Evolutionary conservation across 2,329 filamentous ascomycete genomes (phyloP).

Genomic region (Colletotrichum sojae): DNA sequence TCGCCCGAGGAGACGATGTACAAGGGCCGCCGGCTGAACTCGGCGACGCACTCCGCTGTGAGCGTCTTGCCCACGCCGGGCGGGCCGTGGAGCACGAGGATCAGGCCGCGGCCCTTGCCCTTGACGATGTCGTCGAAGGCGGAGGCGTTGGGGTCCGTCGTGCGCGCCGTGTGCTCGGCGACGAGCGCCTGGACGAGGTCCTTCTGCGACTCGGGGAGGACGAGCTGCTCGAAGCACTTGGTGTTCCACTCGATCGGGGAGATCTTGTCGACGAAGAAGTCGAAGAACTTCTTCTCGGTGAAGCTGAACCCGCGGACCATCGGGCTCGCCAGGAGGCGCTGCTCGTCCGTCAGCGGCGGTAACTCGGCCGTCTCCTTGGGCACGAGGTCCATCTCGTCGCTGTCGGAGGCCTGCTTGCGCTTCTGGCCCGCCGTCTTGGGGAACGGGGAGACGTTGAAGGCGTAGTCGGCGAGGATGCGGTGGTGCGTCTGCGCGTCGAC

Average conservation of each 20-base stretch:
- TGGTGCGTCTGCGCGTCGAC: slow-evolving; percentile 86
- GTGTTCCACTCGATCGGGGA: slow-evolving; percentile 63
- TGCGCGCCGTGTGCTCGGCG: slow-evolving; percentile 64
- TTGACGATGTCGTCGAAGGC: slow-evolving; percentile 67
- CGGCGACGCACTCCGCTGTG: slow-evolving; percentile 65
- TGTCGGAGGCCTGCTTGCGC: slow-evolving; percentile 37
- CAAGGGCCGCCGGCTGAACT: slow-evolving; percentile 63
- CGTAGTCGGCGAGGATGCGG: slow-evolving; percentile 88
- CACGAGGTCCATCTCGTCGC: slow-evolving; percentile 45
- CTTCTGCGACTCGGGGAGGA: slow-evolving; percentile 64
- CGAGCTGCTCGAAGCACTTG: slow-evolving; percentile 63
- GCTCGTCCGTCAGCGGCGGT: slow-evolving; percentile 52
- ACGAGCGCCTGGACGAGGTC: slow-evolving; percentile 71
- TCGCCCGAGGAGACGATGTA: slow-evolving; percentile 75
- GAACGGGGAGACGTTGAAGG: slow-evolving; percentile 58
- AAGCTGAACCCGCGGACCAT: slow-evolving; percentile 67
- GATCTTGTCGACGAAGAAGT: slow-evolving; percentile 63
- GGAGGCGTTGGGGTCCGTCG: slow-evolving; percentile 70
- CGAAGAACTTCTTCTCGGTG: slow-evolving; percentile 62
- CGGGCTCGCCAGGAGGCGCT: slow-evolving; percentile 57
- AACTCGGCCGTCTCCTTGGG: slow-evolving; percentile 36
- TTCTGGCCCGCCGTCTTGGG: slow-evolving; percentile 38
- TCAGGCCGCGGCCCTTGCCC: slow-evolving; percentile 58
- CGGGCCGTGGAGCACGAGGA: slow-evolving; percentile 63
- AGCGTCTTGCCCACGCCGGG: slow-evolving; percentile 67